phyloP scores from a whole-genome alignment of 345 rosid genomes.

The Microcos paniculata region DNA sequence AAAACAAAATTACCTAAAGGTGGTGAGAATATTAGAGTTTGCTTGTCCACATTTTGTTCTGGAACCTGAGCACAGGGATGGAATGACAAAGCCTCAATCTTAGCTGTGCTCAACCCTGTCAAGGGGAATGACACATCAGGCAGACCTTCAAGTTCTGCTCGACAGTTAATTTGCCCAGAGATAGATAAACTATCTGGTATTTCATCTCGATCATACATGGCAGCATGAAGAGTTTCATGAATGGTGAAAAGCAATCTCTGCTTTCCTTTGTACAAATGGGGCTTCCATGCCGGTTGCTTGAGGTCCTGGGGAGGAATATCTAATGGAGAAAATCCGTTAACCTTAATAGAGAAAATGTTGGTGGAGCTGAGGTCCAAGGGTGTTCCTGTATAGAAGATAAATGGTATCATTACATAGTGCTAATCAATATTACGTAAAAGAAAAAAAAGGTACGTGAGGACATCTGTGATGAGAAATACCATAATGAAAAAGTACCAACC shows the following conservation, averaged over 20 bases:
- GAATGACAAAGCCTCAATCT: conserved; percentile 74
- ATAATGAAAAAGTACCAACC: conserved; percentile 60
- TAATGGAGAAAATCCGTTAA: conserved; percentile 75
- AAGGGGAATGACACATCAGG: conserved; percentile 93
- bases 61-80: conserved; percentile 93
- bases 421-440: conserved; percentile 15
- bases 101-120: conserved; percentile 60
- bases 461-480: conserved; percentile 27
- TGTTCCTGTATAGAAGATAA: conserved; percentile 48
- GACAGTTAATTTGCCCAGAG: conserved; percentile 87
- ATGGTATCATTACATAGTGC: conserved; percentile 10
- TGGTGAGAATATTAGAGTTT: conserved; percentile 82
- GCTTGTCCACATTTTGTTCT: conserved; percentile 76
- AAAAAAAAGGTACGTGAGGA: conserved; percentile 12
- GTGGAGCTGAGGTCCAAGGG: conserved; percentile 81
- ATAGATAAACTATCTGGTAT: conserved; percentile 83
- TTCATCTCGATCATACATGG: conserved; percentile 87
- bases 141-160: conserved; percentile 88
- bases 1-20: conserved; percentile 84
- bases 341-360: conserved; percentile 60
- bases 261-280: conserved; percentile 87
- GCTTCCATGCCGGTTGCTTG: conserved; percentile 96
- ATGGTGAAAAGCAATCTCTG: conserved; percentile 77
- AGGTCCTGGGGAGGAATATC: conserved; percentile 76
- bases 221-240: conserved; percentile 77